phyloP scores from a whole-genome alignment of 2,329 filamentous ascomycete genomes.

The Cordyceps tenuipes region DNA sequence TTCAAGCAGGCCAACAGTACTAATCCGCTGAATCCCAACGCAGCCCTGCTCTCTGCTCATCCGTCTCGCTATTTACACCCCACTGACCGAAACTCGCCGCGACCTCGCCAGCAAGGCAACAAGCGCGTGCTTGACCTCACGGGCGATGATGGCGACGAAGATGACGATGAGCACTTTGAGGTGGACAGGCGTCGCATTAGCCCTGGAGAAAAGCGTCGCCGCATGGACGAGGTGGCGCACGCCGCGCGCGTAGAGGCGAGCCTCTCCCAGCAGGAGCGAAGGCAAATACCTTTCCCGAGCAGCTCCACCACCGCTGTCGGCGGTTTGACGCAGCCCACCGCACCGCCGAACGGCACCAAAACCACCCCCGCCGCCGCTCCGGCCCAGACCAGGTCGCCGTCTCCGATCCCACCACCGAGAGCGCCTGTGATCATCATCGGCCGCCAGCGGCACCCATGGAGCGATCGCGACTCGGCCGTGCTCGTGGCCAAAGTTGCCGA shows the following conservation, averaged over 20 bases:
- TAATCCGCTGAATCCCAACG: not conserved
- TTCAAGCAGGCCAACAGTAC: not conserved
- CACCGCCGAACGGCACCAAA: not conserved
- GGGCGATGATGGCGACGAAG: constrained; percentile 15
- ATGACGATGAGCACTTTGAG: constrained; percentile 22
- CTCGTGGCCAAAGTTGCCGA: constrained; percentile 35
- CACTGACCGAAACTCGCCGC: not conserved
- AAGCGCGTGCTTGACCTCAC: not conserved
- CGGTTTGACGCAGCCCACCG: not conserved
- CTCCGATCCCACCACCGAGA: not conserved
- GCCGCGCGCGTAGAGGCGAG: no score
- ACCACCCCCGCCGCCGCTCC: not conserved
- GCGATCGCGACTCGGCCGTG: constrained; percentile 28
- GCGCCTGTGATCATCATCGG: constrained; percentile 6
- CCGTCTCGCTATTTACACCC: not conserved
- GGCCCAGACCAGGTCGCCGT: not conserved
- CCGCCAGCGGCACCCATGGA: constrained; percentile 32
- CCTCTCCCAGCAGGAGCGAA: not conserved
- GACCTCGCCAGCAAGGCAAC: not conserved
- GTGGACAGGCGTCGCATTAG: constrained; percentile 18
- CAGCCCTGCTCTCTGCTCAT: not conserved
- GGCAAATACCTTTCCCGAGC: not conserved
- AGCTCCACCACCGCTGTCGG: not conserved
- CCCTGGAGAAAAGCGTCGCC: constrained; percentile 16
- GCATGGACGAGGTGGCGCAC: not conserved